Evolutionary conservation across 2,329 filamentous ascomycete species (phyloP), one percentile per base, ranked within the genome.

Genomic region (Claviceps sp.): DNA sequence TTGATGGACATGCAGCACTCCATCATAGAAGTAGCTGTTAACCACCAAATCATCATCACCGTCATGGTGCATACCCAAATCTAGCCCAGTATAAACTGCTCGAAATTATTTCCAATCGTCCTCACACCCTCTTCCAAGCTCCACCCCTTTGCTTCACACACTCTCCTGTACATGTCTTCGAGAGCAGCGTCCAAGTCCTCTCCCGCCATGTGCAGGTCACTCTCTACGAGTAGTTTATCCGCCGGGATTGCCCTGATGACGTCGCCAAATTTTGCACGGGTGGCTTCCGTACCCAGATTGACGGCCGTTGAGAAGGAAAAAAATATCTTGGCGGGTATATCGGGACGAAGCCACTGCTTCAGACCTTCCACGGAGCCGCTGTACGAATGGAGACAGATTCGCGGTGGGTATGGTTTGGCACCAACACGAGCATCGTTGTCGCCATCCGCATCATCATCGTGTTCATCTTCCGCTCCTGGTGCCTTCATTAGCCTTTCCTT

Each of bases 331-430:
- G 82, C 81, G 0, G 91, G 91, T 8, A 93, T 80, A 1, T 77
- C 73, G 1, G 80, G 78, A 56, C 85, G 76, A 47, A 89, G 70
- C 61, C 95, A 97, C 65, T 89, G 89, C 57, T 78, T 83, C 40
- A 96, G 70, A 37, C 84, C 77, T 52, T 93, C 83, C 11, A 80
- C 73, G 5, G 84, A 78, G 0, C 89, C 91, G 47, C 87, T 94
- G 67, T 89, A 98, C 0, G 90, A 96, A 67, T 98, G 93, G 54
- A 98, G 79, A 63, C 93, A 98, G 63, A 97, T 84, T 8, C 90
- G 75, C 1, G 90, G 89, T 4, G 93, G 90, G 59, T 85, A 97
- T 0, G 86, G 84, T 54, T 76, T 81, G 1, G 54, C 55, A 34
- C 43, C 50, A 3, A 42, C 60, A 30, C 62, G 59, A 17, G 63